Percentiles rank a stretch among this genome's conserved stretches.
phyloP scores from a whole-genome alignment of 2,329 filamentous ascomycete genomes.

The Curvularia sp. region DNA sequence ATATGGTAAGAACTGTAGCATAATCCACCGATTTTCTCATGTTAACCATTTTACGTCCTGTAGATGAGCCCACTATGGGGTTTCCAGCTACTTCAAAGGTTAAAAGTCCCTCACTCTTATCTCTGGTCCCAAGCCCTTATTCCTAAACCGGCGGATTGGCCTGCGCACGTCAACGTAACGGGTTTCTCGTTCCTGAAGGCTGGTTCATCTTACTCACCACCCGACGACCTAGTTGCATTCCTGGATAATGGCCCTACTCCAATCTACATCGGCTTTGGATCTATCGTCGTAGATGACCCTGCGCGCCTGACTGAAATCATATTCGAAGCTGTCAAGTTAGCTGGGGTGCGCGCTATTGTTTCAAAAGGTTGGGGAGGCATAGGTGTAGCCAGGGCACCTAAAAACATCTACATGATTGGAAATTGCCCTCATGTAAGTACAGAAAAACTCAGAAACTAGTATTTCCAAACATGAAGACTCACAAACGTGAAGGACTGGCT shows the following conservation, averaged over 20 bases:
- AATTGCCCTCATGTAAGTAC: slow-evolving; percentile 58
- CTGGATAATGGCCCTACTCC: slow-evolving; percentile 59
- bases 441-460: neutral
- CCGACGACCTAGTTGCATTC: slow-evolving; percentile 53
- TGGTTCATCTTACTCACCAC: slow-evolving; percentile 51
- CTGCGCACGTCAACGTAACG: slow-evolving; percentile 47
- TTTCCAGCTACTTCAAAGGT: slow-evolving; percentile 48
- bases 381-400: slow-evolving; percentile 45
- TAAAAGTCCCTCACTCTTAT: slow-evolving; percentile 56
- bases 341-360: slow-evolving; percentile 57
- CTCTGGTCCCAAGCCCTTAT: slow-evolving; percentile 55
- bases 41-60: neutral
- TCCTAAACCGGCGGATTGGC: slow-evolving; percentile 36
- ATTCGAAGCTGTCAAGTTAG: slow-evolving; percentile 55
- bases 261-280: slow-evolving; percentile 65
- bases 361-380: slow-evolving; percentile 63
- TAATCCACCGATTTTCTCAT: neutral
- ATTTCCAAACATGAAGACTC: neutral
- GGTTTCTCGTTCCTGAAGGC: slow-evolving; percentile 57
- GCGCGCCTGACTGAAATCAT: slow-evolving; percentile 55
- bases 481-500: slow-evolving; percentile 56
- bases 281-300: slow-evolving; percentile 63
- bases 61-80: slow-evolving; percentile 47
- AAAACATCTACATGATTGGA: slow-evolving; percentile 59
- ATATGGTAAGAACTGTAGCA: slow-evolving; percentile 39